These are phyloP conservation scores for Colletotrichum ledebouriae DNA, from an alignment of 2,329 filamentous ascomycete species.

Conservation along the genomic window DNA sequence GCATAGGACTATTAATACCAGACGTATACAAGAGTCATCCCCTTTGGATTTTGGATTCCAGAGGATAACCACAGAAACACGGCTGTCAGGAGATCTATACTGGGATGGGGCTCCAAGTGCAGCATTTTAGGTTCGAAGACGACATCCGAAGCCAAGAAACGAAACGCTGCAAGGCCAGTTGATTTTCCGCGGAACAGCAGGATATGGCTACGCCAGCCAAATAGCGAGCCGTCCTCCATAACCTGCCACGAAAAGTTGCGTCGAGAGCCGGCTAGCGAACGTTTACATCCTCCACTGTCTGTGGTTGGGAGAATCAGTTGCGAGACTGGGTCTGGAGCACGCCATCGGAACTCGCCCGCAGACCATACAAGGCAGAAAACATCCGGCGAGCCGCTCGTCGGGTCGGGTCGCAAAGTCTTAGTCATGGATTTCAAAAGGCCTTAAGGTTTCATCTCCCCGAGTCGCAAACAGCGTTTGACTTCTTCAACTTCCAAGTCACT, in stretches of 20 bases:
- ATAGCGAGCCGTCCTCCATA: too few relatives aligned
- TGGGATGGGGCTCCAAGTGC: not conserved
- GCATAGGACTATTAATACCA: too few relatives aligned
- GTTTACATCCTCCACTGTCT: not conserved
- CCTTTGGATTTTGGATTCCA: too few relatives aligned
- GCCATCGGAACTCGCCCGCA: conserved; percentile 30
- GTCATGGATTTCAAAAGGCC: not conserved
- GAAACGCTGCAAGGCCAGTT: not conserved
- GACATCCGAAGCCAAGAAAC: conserved; percentile 5
- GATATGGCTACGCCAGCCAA: too few relatives aligned
- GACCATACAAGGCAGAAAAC: not conserved
- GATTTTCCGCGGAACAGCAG: too few relatives aligned
- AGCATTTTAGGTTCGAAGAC: conserved; percentile 7
- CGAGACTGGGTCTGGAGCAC: conserved; percentile 28
- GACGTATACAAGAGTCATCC: too few relatives aligned
- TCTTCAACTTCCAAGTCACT: too few relatives aligned
- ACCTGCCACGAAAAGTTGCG: too few relatives aligned
- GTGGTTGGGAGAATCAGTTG: conserved; percentile 21
- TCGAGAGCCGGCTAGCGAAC: too few relatives aligned
- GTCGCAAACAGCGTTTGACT: not conserved
- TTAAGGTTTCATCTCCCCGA: not conserved
- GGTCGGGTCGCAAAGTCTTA: not conserved
- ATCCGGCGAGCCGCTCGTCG: conserved; percentile 21
- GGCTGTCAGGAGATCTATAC: too few relatives aligned
- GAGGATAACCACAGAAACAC: too few relatives aligned